A percentile compares a stretch with the other conserved stretches of the same genome.
Conservation (phyloP, 1,284 basidiomycete genomes). For the Cutaneotrichosporon mucoides region DNA sequence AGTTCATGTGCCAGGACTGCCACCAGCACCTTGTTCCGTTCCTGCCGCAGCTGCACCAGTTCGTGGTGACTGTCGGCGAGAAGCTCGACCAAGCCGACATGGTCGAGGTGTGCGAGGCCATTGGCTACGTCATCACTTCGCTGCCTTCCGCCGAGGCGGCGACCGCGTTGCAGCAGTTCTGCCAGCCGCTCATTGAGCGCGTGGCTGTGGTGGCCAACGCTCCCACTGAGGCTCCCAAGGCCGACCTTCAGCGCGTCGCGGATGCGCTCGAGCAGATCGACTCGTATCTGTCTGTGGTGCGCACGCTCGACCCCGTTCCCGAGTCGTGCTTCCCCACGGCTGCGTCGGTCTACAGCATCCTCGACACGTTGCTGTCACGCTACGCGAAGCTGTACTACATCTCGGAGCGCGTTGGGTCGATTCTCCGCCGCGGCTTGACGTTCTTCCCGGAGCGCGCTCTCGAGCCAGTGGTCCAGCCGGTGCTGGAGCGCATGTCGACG, state of each 20-base stretch:
- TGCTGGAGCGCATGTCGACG: conserved; percentile 69
- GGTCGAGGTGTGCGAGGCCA: conserved; percentile 88
- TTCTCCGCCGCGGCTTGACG: conserved; percentile 75
- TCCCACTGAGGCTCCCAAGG: conserved; percentile 54
- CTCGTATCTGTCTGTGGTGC: conserved; percentile 74
- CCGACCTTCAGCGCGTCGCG: conserved; percentile 61
- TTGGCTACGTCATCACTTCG: conserved; percentile 87
- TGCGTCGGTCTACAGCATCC: conserved; percentile 73
- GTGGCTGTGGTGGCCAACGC: conserved; percentile 46
- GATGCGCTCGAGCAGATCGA: conserved; percentile 87
- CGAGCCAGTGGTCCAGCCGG: conserved; percentile 63
- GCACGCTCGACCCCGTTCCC: conserved; percentile 75
- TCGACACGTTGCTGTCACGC: conserved; percentile 74
- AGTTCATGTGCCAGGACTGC: conserved; percentile 96
- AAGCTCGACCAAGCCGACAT: conserved; percentile 83
- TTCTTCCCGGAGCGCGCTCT: conserved; percentile 69
- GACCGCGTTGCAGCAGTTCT: conserved; percentile 76
- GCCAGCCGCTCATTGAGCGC: conserved; percentile 55
- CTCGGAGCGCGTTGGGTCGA: conserved; percentile 80
- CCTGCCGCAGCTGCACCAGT: conserved; percentile 84
- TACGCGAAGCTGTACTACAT: conserved; percentile 75
- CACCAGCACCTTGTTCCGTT: conserved; percentile 89
- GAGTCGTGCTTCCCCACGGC: conserved; percentile 72
- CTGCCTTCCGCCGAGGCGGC: conserved; percentile 82
- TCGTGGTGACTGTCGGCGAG: conserved; percentile 69